These are phyloP conservation scores for Lipomyces kockii DNA, from an alignment of 805 yeast genomes.

Conservation along the genomic window DNA sequence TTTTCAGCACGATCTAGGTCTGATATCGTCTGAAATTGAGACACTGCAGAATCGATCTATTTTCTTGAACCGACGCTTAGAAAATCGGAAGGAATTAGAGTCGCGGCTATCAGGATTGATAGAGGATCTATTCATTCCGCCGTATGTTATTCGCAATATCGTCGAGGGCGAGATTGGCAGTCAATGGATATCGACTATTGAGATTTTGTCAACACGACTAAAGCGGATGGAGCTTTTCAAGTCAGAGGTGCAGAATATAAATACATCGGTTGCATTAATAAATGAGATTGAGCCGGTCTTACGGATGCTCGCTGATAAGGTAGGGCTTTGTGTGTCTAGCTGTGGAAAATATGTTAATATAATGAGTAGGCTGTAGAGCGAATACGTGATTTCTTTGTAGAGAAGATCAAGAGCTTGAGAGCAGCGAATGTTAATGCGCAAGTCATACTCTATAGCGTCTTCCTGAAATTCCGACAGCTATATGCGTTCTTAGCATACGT, in stretches of 20 bases:
- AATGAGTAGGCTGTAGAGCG: slow-evolving; percentile 63
- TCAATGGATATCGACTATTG: slow-evolving; percentile 58
- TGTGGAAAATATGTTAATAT: not conserved
- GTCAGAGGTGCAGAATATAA: slow-evolving; percentile 33
- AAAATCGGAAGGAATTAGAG: slow-evolving; percentile 55
- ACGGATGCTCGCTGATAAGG: slow-evolving; percentile 41
- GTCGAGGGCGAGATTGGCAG: slow-evolving; percentile 60
- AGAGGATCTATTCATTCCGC: slow-evolving; percentile 75
- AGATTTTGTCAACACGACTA: slow-evolving; percentile 62
- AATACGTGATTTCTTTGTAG: slow-evolving; percentile 68
- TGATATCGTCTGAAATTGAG: slow-evolving; percentile 65
- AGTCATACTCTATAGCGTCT: slow-evolving; percentile 62
- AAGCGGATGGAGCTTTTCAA: slow-evolving; percentile 56
- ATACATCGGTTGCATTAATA: slow-evolving; percentile 12
- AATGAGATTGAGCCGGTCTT: slow-evolving; percentile 30
- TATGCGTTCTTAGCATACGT: slow-evolving; percentile 60
- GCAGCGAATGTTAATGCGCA: slow-evolving; percentile 72
- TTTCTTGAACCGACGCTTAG: slow-evolving; percentile 54
- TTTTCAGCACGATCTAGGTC: slow-evolving; percentile 63
- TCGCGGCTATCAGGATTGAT: slow-evolving; percentile 71
- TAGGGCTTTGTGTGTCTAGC: not conserved
- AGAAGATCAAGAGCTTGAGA: slow-evolving; percentile 69
- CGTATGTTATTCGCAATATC: slow-evolving; percentile 64
- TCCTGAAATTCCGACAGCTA: slow-evolving; percentile 66
- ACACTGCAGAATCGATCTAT: slow-evolving; percentile 60